These are phyloP conservation scores for Collybiopsis luxurians DNA, from an alignment of 768 basidiomycete genomes.

Conservation along the genomic window DNA sequence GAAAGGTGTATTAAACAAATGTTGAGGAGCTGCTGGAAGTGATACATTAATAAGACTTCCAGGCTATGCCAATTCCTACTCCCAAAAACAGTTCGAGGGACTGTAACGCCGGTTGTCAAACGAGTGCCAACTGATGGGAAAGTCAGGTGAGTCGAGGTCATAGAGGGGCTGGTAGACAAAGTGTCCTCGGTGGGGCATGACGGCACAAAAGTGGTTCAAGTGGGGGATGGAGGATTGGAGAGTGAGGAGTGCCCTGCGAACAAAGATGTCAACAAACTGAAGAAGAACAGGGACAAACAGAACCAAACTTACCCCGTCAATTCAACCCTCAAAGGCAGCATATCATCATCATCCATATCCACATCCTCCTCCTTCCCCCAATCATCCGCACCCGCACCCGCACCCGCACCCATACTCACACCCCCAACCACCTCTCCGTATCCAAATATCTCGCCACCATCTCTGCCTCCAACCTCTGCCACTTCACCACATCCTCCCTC, in stretches of 20 bases:
- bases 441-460: too few species aligned
- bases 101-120: conserved; percentile 25
- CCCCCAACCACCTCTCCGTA: too few species aligned
- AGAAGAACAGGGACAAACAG: background rate
- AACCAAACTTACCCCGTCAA: conserved; percentile 62
- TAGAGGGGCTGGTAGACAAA: conserved; percentile 53
- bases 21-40: too few species aligned
- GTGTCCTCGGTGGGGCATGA: conserved; percentile 55
- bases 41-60: too few species aligned
- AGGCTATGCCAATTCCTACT: too few species aligned
- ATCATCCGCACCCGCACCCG: conserved; percentile 26
- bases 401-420: too few species aligned
- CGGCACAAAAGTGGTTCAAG: conserved; percentile 70
- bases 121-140: conserved; percentile 60
- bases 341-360: conserved; percentile 21
- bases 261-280: background rate
- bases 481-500: conserved; percentile 50
- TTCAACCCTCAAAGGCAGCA: conserved; percentile 46
- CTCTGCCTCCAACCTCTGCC: conserved; percentile 51
- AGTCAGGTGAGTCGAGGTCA: conserved; percentile 65
- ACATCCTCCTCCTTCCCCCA: too few species aligned
- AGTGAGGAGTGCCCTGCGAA: conserved; percentile 74
- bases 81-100: too few species aligned
- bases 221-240: conserved; percentile 68
- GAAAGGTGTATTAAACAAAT: too few species aligned